Evolutionary conservation across 768 basidiomycete genomes (phyloP), one percentile per base, ranked within the genome.

Genomic region (Pleurotus ostreatus): DNA sequence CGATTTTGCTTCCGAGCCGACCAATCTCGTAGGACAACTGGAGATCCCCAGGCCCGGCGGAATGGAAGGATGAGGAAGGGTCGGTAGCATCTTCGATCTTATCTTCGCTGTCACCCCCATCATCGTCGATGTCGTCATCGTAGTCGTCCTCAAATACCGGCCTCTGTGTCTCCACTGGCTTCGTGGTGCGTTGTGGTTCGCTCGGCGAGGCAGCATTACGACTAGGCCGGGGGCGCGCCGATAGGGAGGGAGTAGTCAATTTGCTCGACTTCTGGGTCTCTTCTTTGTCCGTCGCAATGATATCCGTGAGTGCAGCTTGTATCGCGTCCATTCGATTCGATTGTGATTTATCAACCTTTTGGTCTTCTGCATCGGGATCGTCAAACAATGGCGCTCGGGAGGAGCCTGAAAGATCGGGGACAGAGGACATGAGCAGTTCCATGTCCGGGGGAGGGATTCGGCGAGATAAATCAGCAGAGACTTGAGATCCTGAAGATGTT

Each of bases 271-370:
- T 53, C 20, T 25, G 16, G 8, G 39, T 20, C 54, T 69, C 70
- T 54, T 82, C 78, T 39, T 85, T 78, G 60, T 96, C 92, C 40
- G 88, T 77, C 2, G 93, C 92, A 64, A 99, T 94, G 67, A 99
- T 98, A 66, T 96, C 92, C 8, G 92, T 94, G 59, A 99, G 75
- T 3, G 97, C 97, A 6, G 94, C 94, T 63, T 94, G 94, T 16
- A 98, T 97, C 2, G 96, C 95, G 63, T 94, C 93, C 84, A 98
- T 97, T 39, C 93, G 79, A 61, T 88, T 80, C 3, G 57, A 26
- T 45, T 57, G 53, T 13, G 47, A 46, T 51, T 88, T 82, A 68
- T 96, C 88, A 46, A 82, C 84, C 47, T 85, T 78, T 46, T 87
- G 84, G 59, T 73, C 73, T 57, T 77, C 81, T 57, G 92, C 88